Evolutionary conservation across 2,329 filamentous ascomycete species (phyloP).

Genomic region (Penicillium capsulatum): DNA sequence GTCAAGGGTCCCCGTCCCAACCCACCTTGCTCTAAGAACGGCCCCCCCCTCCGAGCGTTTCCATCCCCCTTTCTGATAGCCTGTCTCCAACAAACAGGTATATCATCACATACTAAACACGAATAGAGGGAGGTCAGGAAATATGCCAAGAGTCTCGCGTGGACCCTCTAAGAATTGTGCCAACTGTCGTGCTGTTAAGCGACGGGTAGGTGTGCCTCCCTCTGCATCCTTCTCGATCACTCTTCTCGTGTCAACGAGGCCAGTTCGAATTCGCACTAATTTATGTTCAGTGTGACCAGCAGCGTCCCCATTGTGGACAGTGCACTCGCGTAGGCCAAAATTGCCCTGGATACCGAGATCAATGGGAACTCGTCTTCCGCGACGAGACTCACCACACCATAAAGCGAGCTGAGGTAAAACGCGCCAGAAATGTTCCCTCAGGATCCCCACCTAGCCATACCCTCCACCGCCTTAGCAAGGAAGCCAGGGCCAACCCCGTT

Average conservation of each 20-base stretch:
- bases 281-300: slow-evolving; percentile 21
- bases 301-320: slow-evolving; percentile 22
- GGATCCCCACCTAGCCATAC: too few relatives aligned
- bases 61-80: too few relatives aligned
- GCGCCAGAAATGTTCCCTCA: background rate
- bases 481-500: too few relatives aligned
- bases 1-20: too few relatives aligned
- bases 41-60: too few relatives aligned
- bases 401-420: slow-evolving; percentile 14
- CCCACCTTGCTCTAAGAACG: too few relatives aligned
- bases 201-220: slow-evolving; percentile 14
- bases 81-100: too few relatives aligned
- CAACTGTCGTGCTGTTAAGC: slow-evolving; percentile 1
- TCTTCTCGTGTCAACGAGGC: background rate
- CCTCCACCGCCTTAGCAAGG: too few relatives aligned
- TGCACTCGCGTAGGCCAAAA: slow-evolving; percentile 23
- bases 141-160: too few relatives aligned
- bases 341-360: slow-evolving; percentile 32
- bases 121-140: too few relatives aligned
- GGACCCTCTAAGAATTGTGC: slow-evolving; percentile 6
- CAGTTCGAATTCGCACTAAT: background rate
- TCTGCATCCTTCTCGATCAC: background rate
- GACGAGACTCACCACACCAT: slow-evolving; percentile 26
- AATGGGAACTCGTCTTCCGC: slow-evolving; percentile 31
- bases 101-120: too few relatives aligned